These are phyloP conservation scores for Zarea fungicola DNA, from an alignment of 2,329 filamentous ascomycete genomes.

Conservation along the genomic window DNA sequence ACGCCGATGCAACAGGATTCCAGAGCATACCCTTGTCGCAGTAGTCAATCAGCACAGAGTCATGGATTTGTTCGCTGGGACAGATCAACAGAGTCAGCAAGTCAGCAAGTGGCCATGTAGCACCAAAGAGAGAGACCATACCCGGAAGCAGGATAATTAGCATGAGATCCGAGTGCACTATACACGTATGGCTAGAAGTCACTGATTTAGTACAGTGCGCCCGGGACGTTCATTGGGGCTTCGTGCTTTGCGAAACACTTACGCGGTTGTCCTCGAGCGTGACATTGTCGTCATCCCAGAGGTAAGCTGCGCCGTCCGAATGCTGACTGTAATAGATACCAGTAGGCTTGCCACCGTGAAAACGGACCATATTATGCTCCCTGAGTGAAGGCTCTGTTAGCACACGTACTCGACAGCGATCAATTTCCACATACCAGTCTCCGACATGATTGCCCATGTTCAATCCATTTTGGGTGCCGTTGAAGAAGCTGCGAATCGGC, in stretches of 20 bases:
- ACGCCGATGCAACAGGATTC: conserved; percentile 31
- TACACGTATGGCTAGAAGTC: conserved; percentile 26
- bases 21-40: conserved; percentile 29
- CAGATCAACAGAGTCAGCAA: background rate
- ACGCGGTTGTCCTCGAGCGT: conserved; percentile 24
- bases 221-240: background rate
- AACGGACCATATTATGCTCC: conserved; percentile 30
- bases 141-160: conserved; percentile 28
- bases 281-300: conserved; percentile 25
- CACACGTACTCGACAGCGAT: background rate
- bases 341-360: conserved; percentile 20
- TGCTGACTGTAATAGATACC: conserved; percentile 28
- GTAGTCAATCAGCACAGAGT: conserved; percentile 27
- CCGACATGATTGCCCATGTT: conserved; percentile 24
- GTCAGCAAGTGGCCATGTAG: no score
- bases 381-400: no score
- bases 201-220: background rate
- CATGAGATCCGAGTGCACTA: conserved; percentile 31
- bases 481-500: conserved; percentile 20
- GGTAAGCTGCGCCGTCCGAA: conserved; percentile 19
- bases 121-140: conserved; percentile 14
- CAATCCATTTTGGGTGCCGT: conserved; percentile 16
- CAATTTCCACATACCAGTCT: conserved; percentile 19
- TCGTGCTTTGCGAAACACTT: conserved; percentile 12
- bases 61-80: conserved; percentile 28